These are phyloP conservation scores for Eudorina sp. DNA, from an alignment of 139 green algal species.

Conservation along the genomic window DNA sequence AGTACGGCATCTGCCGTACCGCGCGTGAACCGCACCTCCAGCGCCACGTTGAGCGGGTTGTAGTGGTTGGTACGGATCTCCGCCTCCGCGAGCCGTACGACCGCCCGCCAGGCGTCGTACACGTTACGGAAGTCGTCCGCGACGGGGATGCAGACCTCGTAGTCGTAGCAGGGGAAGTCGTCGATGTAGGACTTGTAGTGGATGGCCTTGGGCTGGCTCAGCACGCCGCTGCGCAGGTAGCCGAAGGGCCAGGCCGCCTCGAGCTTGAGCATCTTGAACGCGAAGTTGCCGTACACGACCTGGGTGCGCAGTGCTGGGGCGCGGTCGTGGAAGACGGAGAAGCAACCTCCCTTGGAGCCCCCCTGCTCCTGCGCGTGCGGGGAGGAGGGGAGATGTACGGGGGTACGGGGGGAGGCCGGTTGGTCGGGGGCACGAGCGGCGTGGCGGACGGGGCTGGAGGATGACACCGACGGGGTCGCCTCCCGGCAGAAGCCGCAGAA, in stretches of 20 bases:
- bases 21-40: background rate
- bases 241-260: background rate
- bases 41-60: background rate
- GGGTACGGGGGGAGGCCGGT: too few species aligned
- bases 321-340: too few species aligned
- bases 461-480: background rate
- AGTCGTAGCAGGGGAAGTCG: slow-evolving; percentile 8
- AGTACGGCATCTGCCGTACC: background rate
- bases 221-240: background rate
- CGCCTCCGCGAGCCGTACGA: background rate
- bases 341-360: too few species aligned
- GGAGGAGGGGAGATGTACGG: too few species aligned
- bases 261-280: too few species aligned
- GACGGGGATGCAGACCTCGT: slow-evolving; percentile 23
- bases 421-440: too few species aligned
- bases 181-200: slow-evolving; percentile 27
- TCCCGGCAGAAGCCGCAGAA: too few species aligned
- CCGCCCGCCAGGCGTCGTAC: background rate
- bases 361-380: too few species aligned
- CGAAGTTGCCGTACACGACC: too few species aligned
- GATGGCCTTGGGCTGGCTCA: slow-evolving; percentile 9
- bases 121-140: background rate
- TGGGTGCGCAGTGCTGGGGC: too few species aligned
- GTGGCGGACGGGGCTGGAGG: too few species aligned
- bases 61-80: background rate